Conservation (phyloP, 2,329 filamentous ascomycete genomes). For the Hymenoscyphus linearis region DNA sequence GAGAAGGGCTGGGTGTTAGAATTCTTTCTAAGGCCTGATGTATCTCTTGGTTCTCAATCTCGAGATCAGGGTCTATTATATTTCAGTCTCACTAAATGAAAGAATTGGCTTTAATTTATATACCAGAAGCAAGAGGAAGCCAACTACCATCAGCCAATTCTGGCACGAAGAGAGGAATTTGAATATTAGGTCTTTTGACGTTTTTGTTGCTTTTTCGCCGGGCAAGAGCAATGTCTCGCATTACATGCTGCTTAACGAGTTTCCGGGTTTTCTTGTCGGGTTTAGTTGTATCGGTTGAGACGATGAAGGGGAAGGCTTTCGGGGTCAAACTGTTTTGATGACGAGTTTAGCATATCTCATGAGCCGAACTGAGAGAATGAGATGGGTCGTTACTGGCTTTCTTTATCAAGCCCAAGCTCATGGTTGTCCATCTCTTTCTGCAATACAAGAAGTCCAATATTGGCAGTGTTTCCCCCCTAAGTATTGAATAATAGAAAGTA, state of each 20-base stretch:
- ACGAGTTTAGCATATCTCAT: background rate
- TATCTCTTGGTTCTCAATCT: background rate
- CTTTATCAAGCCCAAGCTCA: background rate
- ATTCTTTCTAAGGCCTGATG: background rate
- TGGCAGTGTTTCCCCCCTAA: background rate
- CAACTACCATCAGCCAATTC: background rate
- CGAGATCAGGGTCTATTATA: background rate
- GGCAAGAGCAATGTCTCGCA: background rate
- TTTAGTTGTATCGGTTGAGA: background rate
- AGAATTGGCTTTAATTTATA: background rate
- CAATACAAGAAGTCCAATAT: background rate
- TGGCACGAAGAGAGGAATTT: background rate
- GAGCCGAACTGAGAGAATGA: background rate
- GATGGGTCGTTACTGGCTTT: background rate
- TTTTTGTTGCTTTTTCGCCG: background rate
- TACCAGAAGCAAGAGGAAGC: background rate
- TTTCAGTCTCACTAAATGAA: background rate
- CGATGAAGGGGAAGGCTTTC: background rate
- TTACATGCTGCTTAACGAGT: background rate
- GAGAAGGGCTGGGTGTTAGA: background rate
- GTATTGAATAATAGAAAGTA: background rate
- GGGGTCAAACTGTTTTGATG: background rate
- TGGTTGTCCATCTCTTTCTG: background rate
- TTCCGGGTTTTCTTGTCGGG: background rate
- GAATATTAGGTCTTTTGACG: background rate